Conservation (phyloP, 164 flowering plant genomes). For the Berberis thunbergii region DNA sequence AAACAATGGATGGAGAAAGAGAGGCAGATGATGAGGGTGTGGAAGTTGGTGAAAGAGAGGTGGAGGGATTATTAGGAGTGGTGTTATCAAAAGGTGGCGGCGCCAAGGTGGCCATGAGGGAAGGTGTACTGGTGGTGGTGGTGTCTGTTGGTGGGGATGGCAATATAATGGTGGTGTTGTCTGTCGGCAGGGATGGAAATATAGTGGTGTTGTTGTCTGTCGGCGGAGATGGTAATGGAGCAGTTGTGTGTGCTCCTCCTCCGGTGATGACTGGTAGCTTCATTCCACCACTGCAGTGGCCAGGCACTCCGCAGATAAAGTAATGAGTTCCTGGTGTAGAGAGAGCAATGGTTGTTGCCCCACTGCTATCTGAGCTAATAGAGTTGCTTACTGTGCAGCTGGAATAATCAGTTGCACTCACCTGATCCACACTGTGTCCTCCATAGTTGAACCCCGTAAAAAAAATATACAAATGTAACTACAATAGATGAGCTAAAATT, state of each 20-base stretch:
- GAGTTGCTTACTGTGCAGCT: constrained; percentile 11
- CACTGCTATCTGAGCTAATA: constrained; percentile 6
- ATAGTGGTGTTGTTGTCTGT: not conserved
- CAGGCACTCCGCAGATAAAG: constrained; percentile 11
- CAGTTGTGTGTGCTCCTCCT: constrained; percentile 3
- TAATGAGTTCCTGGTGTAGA: constrained; percentile 11
- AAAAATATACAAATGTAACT: not conserved
- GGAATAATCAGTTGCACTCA: constrained; percentile 10
- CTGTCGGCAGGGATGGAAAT: too few relatives aligned
- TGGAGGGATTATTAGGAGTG: too few relatives aligned
- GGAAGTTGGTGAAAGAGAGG: not conserved
- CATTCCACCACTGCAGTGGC: constrained; percentile 16
- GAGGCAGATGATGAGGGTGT: constrained; percentile 8
- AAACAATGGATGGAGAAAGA: constrained; percentile 7
- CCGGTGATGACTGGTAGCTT: constrained; percentile 10
- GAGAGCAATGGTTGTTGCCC: constrained; percentile 7
- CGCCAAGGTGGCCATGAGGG: too few relatives aligned
- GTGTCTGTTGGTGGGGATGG: too few relatives aligned
- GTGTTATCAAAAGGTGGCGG: too few relatives aligned
- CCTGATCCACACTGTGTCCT: constrained; percentile 16
- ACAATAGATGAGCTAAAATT: not conserved
- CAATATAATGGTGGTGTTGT: too few relatives aligned
- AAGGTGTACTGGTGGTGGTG: too few relatives aligned
- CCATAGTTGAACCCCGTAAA: constrained; percentile 13
- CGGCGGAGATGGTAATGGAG: constrained; percentile 1